These are phyloP conservation scores for Aphanomyces cochlioides DNA, from an alignment of 352 stramenopile genomes.

Conservation along the genomic window DNA sequence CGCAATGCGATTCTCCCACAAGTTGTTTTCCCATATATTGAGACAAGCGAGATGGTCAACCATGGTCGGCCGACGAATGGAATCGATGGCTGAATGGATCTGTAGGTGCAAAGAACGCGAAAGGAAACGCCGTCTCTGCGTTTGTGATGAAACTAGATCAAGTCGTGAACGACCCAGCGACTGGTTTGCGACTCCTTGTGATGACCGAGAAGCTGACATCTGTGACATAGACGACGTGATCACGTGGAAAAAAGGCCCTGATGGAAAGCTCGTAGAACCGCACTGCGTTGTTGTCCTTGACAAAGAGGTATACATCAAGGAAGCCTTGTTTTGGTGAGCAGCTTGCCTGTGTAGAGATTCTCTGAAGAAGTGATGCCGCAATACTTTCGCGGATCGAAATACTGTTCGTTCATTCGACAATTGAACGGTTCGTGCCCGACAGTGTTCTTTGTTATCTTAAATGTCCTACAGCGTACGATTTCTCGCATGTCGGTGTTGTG, in stretches of 20 bases:
- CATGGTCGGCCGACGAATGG: too few relatives aligned
- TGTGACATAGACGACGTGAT: slow-evolving; percentile 26
- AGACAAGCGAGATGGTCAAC: too few relatives aligned
- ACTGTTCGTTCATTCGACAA: slow-evolving; percentile 30
- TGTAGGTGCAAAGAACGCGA: slow-evolving; percentile 1
- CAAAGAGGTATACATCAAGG: slow-evolving; percentile 25
- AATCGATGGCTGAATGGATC: neutral
- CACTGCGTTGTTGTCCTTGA: slow-evolving; percentile 26
- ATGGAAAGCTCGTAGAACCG: slow-evolving; percentile 20
- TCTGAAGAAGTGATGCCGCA: slow-evolving; percentile 24
- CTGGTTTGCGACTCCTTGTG: neutral
- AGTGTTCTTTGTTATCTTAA: neutral
- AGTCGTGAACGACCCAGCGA: slow-evolving; percentile 26
- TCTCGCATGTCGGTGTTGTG: slow-evolving; percentile 27
- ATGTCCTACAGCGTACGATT: slow-evolving; percentile 19
- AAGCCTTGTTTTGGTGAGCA: neutral
- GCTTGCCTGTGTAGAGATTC: slow-evolving; percentile 6
- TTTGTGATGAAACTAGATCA: slow-evolving; percentile 30
- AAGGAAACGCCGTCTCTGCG: slow-evolving; percentile 18
- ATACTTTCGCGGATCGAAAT: slow-evolving; percentile 29
- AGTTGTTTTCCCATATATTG: too few relatives aligned
- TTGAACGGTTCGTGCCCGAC: slow-evolving; percentile 14
- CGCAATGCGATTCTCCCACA: too few relatives aligned
- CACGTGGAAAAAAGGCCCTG: slow-evolving; percentile 18
- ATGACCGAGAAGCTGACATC: neutral